A percentile compares a stretch with the other conserved stretches of the same genome.
These are phyloP conservation scores for Teratosphaeria epicoccoides DNA, from an alignment of 2,329 filamentous ascomycete genomes.

Conservation along the genomic window DNA sequence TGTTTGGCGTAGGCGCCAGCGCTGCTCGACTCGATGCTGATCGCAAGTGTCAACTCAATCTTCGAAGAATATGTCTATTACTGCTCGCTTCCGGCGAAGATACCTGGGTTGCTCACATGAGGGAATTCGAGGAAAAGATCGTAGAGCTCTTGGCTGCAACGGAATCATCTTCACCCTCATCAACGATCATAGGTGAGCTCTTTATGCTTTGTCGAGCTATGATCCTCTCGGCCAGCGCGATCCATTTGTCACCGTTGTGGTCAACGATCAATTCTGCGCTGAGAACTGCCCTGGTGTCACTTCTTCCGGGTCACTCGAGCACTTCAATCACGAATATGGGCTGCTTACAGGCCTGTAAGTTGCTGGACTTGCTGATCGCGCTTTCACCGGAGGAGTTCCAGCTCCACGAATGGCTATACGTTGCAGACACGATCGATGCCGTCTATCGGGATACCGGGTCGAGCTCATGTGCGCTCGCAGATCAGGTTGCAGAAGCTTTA, in stretches of 20 bases:
- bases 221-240: conserved; percentile 63
- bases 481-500: conserved; percentile 72
- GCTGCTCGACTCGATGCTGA: conserved; percentile 92
- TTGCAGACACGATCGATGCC: conserved; percentile 93
- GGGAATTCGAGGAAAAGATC: conserved; percentile 66
- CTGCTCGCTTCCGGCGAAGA: conserved; percentile 68
- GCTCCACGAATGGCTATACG: conserved; percentile 94
- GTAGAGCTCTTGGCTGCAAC: conserved; percentile 79
- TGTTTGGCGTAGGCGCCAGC: conserved; percentile 95
- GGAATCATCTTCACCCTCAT: conserved; percentile 81
- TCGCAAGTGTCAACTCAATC: conserved; percentile 78
- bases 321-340: conserved; percentile 62
- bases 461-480: conserved; percentile 64
- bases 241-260: conserved; percentile 79
- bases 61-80: conserved; percentile 71
- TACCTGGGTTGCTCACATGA: conserved; percentile 66
- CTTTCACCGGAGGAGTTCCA: conserved; percentile 92
- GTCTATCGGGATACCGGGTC: conserved; percentile 68
- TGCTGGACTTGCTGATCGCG: conserved; percentile 79
- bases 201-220: conserved; percentile 81
- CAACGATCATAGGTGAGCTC: conserved; percentile 75
- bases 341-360: conserved; percentile 83
- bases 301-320: conserved; percentile 53
- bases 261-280: conserved; percentile 80
- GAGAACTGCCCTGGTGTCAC: conserved; percentile 64